Evolutionary conservation across 2,329 filamentous ascomycete genomes (phyloP).

Genomic region (Drechslerella dactyloides): DNA sequence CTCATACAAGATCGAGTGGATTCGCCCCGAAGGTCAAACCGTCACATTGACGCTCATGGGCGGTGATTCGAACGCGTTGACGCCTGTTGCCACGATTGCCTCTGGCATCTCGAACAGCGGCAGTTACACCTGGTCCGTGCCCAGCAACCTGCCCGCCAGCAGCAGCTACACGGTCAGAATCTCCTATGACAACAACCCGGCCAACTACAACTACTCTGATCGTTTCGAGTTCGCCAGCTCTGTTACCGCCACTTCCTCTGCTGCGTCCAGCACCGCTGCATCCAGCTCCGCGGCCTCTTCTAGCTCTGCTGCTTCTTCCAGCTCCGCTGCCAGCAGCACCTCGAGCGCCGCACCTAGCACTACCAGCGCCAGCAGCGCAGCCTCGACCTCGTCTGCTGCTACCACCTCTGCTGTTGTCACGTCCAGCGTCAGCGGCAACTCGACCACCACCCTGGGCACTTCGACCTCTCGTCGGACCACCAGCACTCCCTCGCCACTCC

Average conservation of each 20-base stretch:
- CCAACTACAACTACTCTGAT: slow-evolving; percentile 48
- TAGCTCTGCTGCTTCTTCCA: slow-evolving; percentile 15
- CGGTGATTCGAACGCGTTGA: slow-evolving; percentile 10
- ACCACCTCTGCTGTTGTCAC: not conserved
- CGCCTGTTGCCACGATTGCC: slow-evolving; percentile 16
- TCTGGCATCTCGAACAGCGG: slow-evolving; percentile 18
- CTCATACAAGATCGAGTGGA: slow-evolving; percentile 23
- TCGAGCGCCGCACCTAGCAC: slow-evolving; percentile 2
- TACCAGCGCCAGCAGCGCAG: too few species aligned
- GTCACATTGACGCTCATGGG: slow-evolving; percentile 31
- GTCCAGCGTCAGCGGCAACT: slow-evolving; percentile 13
- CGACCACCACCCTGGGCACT: slow-evolving; percentile 9
- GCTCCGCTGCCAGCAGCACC: slow-evolving; percentile 8
- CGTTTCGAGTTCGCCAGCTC: slow-evolving; percentile 28
- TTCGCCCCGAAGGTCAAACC: slow-evolving; percentile 3
- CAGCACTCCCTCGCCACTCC: slow-evolving; percentile 8
- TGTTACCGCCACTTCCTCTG: slow-evolving; percentile 2
- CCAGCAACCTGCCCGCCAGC: slow-evolving; percentile 12
- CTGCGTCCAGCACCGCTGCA: slow-evolving; percentile 3
- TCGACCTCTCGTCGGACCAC: slow-evolving; percentile 1
- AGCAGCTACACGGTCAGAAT: slow-evolving; percentile 37
- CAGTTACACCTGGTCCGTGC: slow-evolving; percentile 28
- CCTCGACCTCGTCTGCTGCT: not conserved
- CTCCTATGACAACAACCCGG: slow-evolving; percentile 34
- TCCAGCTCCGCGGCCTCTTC: not conserved